phyloP scores from a whole-genome alignment of 2,329 filamentous ascomycete species.

The Sporothrix inflata region DNA sequence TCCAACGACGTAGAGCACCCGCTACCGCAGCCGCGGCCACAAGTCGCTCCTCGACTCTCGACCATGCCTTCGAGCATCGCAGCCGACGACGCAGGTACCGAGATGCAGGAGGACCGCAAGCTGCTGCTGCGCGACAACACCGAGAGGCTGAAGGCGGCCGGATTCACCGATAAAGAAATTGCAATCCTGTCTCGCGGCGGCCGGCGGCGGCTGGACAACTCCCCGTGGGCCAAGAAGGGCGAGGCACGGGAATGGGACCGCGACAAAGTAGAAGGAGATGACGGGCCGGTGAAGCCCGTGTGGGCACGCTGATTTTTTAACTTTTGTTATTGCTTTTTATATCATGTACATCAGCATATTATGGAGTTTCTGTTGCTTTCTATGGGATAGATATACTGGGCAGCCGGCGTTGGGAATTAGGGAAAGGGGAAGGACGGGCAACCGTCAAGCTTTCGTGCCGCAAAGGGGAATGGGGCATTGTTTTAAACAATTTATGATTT shows the following conservation, averaged over 20 bases:
- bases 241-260: conserved; percentile 66
- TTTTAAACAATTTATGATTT: not conserved
- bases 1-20: conserved; percentile 19
- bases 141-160: conserved; percentile 73
- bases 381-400: not conserved
- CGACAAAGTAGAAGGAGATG: conserved; percentile 48
- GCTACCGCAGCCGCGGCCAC: not conserved
- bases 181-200: conserved; percentile 69
- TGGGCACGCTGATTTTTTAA: conserved; percentile 31
- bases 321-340: not conserved
- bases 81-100: conserved; percentile 26
- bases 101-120: conserved; percentile 63
- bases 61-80: not conserved
- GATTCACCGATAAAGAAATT: conserved; percentile 75
- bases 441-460: not conserved
- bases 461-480: not conserved
- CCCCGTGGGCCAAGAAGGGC: conserved; percentile 72
- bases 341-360: not conserved
- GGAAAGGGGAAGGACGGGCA: not conserved
- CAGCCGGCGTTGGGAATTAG: not conserved
- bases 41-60: not conserved
- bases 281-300: conserved; percentile 31
- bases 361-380: not conserved
- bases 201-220: conserved; percentile 64
- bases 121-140: conserved; percentile 76